Conservation (phyloP, 1,139 yeast species). For the Kazachstania sp. region DNA sequence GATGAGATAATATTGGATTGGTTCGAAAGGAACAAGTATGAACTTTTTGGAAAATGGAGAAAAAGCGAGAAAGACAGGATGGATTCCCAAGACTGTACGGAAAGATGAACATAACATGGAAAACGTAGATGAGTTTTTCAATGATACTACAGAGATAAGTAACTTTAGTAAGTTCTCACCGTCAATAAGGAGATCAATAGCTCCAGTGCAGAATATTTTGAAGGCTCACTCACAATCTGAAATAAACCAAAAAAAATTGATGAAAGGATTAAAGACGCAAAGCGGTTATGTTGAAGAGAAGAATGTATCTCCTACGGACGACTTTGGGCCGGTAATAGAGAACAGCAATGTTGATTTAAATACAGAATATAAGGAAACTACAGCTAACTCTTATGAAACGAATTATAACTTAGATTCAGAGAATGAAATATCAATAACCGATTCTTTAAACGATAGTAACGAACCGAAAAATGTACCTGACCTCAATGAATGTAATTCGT, state of each 20-base stretch:
- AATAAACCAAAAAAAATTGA: neutral
- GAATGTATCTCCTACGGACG: too few relatives aligned
- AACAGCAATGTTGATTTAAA: neutral
- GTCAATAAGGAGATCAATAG: too few relatives aligned
- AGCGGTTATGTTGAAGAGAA: too few relatives aligned
- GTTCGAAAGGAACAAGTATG: slow-evolving; percentile 15
- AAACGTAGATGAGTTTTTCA: slow-evolving; percentile 66
- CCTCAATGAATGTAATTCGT: slow-evolving; percentile 19
- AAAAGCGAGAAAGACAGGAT: slow-evolving; percentile 51
- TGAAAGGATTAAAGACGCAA: too few relatives aligned
- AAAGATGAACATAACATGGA: slow-evolving; percentile 70
- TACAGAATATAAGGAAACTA: neutral
- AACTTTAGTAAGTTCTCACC: neutral
- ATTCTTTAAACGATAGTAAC: neutral
- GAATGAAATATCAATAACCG: neutral
- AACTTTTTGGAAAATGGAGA: slow-evolving; percentile 46
- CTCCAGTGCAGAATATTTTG: neutral
- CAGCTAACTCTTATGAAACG: neutral
- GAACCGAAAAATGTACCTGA: slow-evolving; percentile 21
- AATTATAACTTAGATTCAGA: neutral
- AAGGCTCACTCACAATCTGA: neutral
- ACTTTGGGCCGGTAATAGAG: too few relatives aligned
- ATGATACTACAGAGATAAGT: slow-evolving; percentile 27
- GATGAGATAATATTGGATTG: too few relatives aligned
- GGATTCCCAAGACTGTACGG: slow-evolving; percentile 42